A percentile compares a stretch with the other conserved stretches of the same genome.
phyloP scores from a whole-genome alignment of 345 rosid species.

The Boechera stricta region DNA sequence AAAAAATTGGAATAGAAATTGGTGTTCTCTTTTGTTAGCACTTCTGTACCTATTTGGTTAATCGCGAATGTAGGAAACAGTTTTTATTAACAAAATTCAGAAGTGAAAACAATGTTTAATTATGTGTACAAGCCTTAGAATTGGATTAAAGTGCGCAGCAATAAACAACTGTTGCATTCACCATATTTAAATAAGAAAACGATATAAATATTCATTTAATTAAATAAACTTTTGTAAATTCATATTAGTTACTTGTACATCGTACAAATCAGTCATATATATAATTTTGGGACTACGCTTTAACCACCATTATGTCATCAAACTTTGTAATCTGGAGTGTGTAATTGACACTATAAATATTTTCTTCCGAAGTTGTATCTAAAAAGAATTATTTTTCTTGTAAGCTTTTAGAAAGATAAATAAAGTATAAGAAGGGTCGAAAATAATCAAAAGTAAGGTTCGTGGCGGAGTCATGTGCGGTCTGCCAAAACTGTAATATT shows the following conservation, averaged over 20 bases:
- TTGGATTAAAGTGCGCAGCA: background rate
- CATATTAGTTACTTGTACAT: background rate
- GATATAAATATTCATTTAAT: background rate
- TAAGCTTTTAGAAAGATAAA: slow-evolving; percentile 8
- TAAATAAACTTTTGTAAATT: background rate
- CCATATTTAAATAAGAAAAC: background rate
- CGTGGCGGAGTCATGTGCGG: slow-evolving; percentile 24
- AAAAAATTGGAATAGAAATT: too few relatives aligned
- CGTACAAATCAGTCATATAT: background rate
- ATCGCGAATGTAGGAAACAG: too few relatives aligned
- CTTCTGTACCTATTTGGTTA: too few relatives aligned
- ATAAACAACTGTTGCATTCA: background rate
- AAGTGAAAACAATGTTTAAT: too few relatives aligned
- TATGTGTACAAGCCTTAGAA: too few relatives aligned
- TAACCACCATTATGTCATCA: slow-evolving; percentile 2
- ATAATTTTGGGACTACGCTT: background rate
- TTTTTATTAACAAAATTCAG: too few relatives aligned
- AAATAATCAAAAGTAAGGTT: slow-evolving; percentile 10
- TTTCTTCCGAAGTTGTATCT: background rate
- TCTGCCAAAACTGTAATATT: background rate
- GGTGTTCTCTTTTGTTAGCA: too few relatives aligned
- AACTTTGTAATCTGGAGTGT: background rate
- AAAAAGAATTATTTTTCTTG: background rate
- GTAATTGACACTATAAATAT: background rate
- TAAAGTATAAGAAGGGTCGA: slow-evolving; percentile 1